Percentiles rank a stretch among this genome's conserved stretches.
phyloP scores from a whole-genome alignment of 2,329 filamentous ascomycete species.

The Colletotrichum magnum region DNA sequence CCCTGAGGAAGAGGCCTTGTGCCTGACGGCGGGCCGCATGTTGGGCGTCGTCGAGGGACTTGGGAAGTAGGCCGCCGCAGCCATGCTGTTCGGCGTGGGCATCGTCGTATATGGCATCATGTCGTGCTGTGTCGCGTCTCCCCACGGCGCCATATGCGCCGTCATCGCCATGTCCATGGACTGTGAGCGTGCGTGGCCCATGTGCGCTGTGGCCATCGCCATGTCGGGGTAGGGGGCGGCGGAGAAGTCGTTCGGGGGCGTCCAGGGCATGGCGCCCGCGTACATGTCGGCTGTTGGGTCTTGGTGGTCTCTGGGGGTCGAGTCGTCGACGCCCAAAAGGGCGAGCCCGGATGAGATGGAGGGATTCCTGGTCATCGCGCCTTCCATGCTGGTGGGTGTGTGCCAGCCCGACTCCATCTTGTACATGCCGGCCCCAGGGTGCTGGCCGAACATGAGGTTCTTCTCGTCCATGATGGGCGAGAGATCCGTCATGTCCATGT shows the following conservation, averaged over 20 bases:
- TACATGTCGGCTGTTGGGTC: slow-evolving; percentile 52
- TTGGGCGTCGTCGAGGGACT: slow-evolving; percentile 56
- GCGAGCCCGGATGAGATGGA: slow-evolving; percentile 52
- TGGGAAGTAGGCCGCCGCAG: slow-evolving; percentile 54
- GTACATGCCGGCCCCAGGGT: slow-evolving; percentile 51
- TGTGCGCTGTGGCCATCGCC: slow-evolving; percentile 46
- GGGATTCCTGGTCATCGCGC: slow-evolving; percentile 50
- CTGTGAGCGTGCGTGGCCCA: slow-evolving; percentile 50
- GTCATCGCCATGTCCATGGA: slow-evolving; percentile 54
- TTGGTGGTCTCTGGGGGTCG: slow-evolving; percentile 38
- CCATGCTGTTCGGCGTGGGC: slow-evolving; percentile 53
- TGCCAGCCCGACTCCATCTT: slow-evolving; percentile 56
- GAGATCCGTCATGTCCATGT: slow-evolving; percentile 44
- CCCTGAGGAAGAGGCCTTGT: slow-evolving; percentile 41
- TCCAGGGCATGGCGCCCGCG: slow-evolving; percentile 55
- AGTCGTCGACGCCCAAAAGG: slow-evolving; percentile 49
- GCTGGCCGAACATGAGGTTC: slow-evolving; percentile 48
- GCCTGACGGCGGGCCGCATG: slow-evolving; percentile 47
- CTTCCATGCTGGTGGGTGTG: slow-evolving; percentile 54
- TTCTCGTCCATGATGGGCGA: slow-evolving; percentile 48
- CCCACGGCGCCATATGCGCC: slow-evolving; percentile 47
- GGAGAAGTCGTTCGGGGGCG: slow-evolving; percentile 53
- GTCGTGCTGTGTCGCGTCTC: slow-evolving; percentile 48
- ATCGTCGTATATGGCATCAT: slow-evolving; percentile 52
- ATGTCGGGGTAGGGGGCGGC: slow-evolving; percentile 51